Evolutionary conservation across 495 filamentous ascomycete genomes (phyloP), one percentile per base, ranked within the genome.

Genomic region (Cercophora newfieldiana): DNA sequence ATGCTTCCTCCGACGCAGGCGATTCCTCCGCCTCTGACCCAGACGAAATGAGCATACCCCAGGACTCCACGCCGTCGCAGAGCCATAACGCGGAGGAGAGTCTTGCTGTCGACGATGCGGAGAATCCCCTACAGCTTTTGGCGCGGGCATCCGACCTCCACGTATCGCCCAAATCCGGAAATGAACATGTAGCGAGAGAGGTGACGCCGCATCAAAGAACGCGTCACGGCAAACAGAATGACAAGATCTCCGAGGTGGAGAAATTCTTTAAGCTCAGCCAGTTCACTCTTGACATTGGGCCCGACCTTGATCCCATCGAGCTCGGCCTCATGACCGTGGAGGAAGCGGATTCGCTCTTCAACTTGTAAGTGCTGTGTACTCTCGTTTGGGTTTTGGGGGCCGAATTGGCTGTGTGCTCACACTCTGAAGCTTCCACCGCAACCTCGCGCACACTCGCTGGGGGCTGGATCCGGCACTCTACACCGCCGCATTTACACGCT

Each of bases 401-500:
- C n/a, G 25, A 10, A 29, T 18, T 51, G 48, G n/a, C n/a, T 56
- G 53, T 33, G 8, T 48, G 25, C 7, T 63, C 24, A 63, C 31
- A 16, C 1, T 28, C 29, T 19, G 31, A 56, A 90, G 87, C 69
- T 91, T 91, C 70, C 87, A 89, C 63, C 82, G 87, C 37, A 87
- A 89, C 53, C 86, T 91, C 37, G 85, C 89, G 16, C 89, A 91
- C 74, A 91, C 89, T 0, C 79, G 89, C 70, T 91, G 89, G 89
- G 89, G 89, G 3, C 83, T 90, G 19, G 89, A 91, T 68, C 88
- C 88, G 16, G 64, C 83, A 1, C 72, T 90, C 25, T 89, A 91
- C 64, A 90, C 83, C 0, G 80, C 85, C 12, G 70, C 80, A 7
- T 91, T 89, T 67, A 87, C 90, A 21, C 86, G 88, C 29, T 80